Evolutionary conservation across 73 alveolate genomes (phyloP), one percentile per base, ranked within the genome.

Genomic region (Symbiodinium natans): DNA sequence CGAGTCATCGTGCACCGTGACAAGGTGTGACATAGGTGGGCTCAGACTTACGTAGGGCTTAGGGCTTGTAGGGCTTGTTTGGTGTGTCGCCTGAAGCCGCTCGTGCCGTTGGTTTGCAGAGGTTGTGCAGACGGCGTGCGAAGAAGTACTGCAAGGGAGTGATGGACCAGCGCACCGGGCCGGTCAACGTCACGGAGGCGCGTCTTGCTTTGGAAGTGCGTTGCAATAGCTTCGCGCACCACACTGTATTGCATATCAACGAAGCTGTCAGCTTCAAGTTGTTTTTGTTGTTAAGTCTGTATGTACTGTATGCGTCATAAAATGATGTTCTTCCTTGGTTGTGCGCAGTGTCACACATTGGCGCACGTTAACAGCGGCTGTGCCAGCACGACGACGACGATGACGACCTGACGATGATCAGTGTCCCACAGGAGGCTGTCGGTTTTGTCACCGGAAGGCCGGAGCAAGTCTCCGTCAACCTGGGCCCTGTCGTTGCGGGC

Each of bases 61-160:
- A 46, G 59, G 17, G 59, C 59, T 46, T 46, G 59, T 21, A 46
- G 17, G 17, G 59, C 59, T 21, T 46, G 59, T 2, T 46, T 46
- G 59, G 17, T 46, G 59, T 2, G 9, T 46, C 59, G 17, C 59
- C 59, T 0, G 59, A 13, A 46, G 9, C n/a, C 13, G 29, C 21
- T 11, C 68, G 29, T 52, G 29, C 68, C 13, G 23, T 7, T 27
- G 68, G 27, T 4, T 5, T 4, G 31, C 68, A 43, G 40, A 88
- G 95, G 96, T 27, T 89, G 82, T 9, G 15, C 34, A 86, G 98
- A 23, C 98, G 98, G 11, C 98, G 98, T 29, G 98, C 98, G 63
- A 92, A 92, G 90, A 92, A 92, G 98, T 92, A 92, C 21, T 92
- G 98, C 98, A 92, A 89, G 95, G 98, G 98, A 41, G 98, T 92